Evolutionary conservation across 768 basidiomycete species (phyloP).

Genomic region (Leccinum boreale): DNA sequence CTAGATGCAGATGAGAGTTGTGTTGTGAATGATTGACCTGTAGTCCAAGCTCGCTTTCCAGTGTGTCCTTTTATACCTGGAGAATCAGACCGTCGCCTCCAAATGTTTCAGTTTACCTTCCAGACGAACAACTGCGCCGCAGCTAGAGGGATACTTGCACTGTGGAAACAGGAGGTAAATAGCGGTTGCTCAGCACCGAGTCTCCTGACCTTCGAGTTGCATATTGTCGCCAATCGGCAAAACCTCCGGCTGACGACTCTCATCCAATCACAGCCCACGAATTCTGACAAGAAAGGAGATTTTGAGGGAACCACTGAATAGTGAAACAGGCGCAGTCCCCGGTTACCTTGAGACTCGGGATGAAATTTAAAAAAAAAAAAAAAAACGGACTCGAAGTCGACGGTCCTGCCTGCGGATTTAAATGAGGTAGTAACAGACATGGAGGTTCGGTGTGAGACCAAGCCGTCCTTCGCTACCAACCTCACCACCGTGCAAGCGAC

Average conservation of each 20-base stretch:
- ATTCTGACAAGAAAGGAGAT: background rate
- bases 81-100: background rate
- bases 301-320: too few relatives aligned
- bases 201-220: background rate
- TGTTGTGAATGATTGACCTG: background rate
- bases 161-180: background rate
- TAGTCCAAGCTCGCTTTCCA: too few relatives aligned
- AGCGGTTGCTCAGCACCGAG: background rate
- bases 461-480: background rate
- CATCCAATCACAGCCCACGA: background rate
- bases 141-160: background rate
- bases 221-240: background rate
- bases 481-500: too few relatives aligned
- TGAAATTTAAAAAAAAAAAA: too few relatives aligned
- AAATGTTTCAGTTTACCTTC: background rate
- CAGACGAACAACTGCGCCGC: background rate
- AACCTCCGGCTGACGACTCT: background rate
- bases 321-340: too few relatives aligned
- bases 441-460: background rate
- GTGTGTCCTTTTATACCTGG: background rate
- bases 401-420: too few relatives aligned
- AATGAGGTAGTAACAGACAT: too few relatives aligned
- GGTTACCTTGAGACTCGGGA: too few relatives aligned
- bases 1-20: background rate
- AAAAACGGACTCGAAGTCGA: too few relatives aligned